Conservation (phyloP, 208 protist genomes). For the Crithidia acanthocephali region DNA sequence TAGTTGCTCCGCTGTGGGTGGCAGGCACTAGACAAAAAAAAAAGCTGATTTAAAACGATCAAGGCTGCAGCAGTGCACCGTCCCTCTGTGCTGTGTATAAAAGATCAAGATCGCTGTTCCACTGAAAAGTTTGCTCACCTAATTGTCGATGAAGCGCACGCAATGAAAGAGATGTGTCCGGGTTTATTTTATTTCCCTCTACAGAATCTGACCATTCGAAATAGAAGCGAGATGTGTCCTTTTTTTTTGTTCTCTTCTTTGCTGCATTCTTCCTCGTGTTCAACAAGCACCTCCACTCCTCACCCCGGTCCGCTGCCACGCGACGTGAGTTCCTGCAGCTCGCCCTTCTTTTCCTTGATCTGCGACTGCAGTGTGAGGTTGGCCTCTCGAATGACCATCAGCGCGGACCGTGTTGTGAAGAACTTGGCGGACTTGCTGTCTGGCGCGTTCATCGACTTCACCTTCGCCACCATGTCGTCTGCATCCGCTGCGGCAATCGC, state of each 20-base stretch:
- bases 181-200: no score
- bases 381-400: conserved; percentile 63
- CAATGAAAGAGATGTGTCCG: no score
- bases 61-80: no score
- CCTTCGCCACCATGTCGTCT: conserved; percentile 62
- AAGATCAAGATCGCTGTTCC: no score
- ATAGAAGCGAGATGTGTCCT: no score
- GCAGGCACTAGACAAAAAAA: no score
- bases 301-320: neutral
- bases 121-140: no score
- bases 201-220: no score
- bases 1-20: no score
- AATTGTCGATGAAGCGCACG: no score
- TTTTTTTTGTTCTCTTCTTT: neutral
- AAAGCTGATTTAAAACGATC: no score
- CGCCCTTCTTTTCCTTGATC: conserved; percentile 74
- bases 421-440: conserved; percentile 73
- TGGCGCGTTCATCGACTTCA: conserved; percentile 57
- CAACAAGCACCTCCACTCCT: conserved; percentile 2
- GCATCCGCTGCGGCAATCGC: conserved; percentile 59
- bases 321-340: conserved; percentile 62
- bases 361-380: conserved; percentile 58
- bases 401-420: conserved; percentile 71
- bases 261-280: neutral
- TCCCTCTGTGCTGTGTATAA: no score